A percentile compares a stretch with the other conserved stretches of the same genome.
These are phyloP conservation scores for Aspergillus latus DNA, from an alignment of 2,329 filamentous ascomycete genomes.

Conservation along the genomic window DNA sequence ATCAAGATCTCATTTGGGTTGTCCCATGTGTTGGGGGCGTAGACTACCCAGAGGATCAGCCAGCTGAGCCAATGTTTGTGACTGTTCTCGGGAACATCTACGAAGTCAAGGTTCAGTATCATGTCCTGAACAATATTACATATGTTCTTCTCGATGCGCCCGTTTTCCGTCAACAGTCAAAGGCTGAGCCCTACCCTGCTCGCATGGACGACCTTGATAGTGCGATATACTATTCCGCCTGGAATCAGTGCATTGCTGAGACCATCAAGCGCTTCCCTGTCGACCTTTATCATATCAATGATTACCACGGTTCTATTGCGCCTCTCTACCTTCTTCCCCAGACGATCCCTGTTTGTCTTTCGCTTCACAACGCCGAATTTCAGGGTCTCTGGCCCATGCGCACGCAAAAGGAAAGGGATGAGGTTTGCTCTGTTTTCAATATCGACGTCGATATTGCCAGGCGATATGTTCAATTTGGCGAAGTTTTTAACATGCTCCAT, in stretches of 20 bases:
- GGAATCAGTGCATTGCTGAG: conserved; percentile 69
- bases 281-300: conserved; percentile 67
- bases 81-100: conserved; percentile 62
- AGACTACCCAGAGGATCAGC: conserved; percentile 61
- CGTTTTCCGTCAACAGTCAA: conserved; percentile 64
- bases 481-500: conserved; percentile 68
- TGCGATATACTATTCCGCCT: conserved; percentile 68
- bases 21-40: conserved; percentile 63
- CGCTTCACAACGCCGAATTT: conserved; percentile 69
- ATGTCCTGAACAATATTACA: conserved; percentile 64
- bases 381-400: conserved; percentile 69
- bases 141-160: conserved; percentile 67
- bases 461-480: conserved; percentile 66
- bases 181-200: conserved; percentile 63
- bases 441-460: conserved; percentile 57
- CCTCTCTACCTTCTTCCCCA: conserved; percentile 64
- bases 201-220: conserved; percentile 69
- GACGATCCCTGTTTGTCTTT: conserved; percentile 62
- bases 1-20: conserved; percentile 67
- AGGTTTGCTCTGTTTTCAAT: conserved; percentile 66
- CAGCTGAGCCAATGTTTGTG: conserved; percentile 61
- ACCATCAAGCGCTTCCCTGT: conserved; percentile 62
- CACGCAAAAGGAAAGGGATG: conserved; percentile 59
- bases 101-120: conserved; percentile 64
- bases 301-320: conserved; percentile 64